phyloP scores from a whole-genome alignment of 148 eudicot species.

The Vaccinium darrowii region DNA sequence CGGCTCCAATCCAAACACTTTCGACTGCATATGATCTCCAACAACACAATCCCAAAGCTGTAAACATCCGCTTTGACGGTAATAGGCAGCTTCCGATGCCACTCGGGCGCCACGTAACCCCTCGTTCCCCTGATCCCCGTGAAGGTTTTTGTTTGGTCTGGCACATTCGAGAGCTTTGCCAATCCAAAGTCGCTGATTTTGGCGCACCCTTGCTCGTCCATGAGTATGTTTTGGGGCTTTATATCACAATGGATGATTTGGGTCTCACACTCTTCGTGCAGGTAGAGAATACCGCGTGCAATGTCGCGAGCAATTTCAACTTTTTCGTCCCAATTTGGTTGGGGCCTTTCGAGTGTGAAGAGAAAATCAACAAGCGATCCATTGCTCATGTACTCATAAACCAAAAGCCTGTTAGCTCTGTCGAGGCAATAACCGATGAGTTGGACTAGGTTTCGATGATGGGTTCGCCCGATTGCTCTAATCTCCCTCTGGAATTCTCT shows the following conservation, averaged over 20 bases:
- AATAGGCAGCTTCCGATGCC: background rate
- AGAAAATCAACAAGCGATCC: slow-evolving; percentile 15
- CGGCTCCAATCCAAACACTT: background rate
- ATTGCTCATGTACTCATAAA: slow-evolving; percentile 11
- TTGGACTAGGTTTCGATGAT: slow-evolving; percentile 11
- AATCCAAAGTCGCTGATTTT: slow-evolving; percentile 14
- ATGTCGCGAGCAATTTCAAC: background rate
- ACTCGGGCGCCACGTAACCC: background rate
- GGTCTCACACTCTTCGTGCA: background rate
- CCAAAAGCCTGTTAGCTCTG: background rate
- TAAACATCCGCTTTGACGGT: background rate
- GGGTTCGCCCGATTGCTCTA: slow-evolving; percentile 9
- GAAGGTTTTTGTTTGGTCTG: background rate
- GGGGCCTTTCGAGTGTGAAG: background rate
- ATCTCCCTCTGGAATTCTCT: background rate
- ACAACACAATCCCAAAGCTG: background rate
- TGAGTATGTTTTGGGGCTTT: background rate
- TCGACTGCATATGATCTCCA: background rate
- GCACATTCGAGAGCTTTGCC: slow-evolving; percentile 7
- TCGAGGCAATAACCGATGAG: slow-evolving; percentile 11
- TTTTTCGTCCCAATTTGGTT: background rate
- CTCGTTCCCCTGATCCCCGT: background rate
- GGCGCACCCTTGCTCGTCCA: background rate
- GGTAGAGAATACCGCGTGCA: background rate
- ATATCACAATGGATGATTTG: background rate